Evolutionary conservation across 129 eudicot genomes (phyloP).

Genomic region (Tagetes erecta): DNA sequence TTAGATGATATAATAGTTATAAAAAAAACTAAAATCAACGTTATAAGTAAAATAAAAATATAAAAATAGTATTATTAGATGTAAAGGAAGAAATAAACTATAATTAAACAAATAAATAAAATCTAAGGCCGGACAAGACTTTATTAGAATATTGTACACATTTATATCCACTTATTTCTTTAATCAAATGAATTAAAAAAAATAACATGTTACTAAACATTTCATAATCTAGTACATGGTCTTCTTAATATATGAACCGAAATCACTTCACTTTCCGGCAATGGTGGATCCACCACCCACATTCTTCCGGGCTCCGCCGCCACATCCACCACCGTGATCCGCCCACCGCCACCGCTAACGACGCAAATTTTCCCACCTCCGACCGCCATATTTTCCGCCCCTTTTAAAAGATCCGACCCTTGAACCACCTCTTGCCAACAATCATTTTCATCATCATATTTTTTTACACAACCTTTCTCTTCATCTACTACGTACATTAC

Average conservation of each 20-base stretch:
- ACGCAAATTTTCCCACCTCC: constrained; percentile 61
- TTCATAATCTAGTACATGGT: constrained; percentile 32
- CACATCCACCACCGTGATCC: constrained; percentile 58
- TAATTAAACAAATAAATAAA: constrained; percentile 4
- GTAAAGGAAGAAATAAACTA: not conserved
- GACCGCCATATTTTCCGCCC: constrained; percentile 52
- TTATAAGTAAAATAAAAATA: not conserved
- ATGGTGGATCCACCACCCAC: constrained; percentile 51
- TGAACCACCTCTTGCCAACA: constrained; percentile 53
- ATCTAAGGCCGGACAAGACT: constrained; percentile 31
- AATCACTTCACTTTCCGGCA: constrained; percentile 49
- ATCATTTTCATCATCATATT: constrained; percentile 47
- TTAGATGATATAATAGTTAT: not conserved
- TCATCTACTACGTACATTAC: constrained; percentile 63
- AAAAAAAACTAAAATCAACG: not conserved
- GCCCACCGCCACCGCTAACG: constrained; percentile 38
- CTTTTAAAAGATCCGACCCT: constrained; percentile 42
- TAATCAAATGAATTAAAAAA: constrained; percentile 2
- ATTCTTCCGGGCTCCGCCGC: constrained; percentile 40
- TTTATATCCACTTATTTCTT: constrained; percentile 12
- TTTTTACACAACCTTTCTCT: constrained; percentile 47
- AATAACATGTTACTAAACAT: not conserved
- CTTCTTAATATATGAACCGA: constrained; percentile 64
- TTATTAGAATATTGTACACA: not conserved
- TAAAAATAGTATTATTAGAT: not conserved